phyloP scores from a whole-genome alignment of 2,329 filamentous ascomycete genomes.

The Ceratocystis colombiana region DNA sequence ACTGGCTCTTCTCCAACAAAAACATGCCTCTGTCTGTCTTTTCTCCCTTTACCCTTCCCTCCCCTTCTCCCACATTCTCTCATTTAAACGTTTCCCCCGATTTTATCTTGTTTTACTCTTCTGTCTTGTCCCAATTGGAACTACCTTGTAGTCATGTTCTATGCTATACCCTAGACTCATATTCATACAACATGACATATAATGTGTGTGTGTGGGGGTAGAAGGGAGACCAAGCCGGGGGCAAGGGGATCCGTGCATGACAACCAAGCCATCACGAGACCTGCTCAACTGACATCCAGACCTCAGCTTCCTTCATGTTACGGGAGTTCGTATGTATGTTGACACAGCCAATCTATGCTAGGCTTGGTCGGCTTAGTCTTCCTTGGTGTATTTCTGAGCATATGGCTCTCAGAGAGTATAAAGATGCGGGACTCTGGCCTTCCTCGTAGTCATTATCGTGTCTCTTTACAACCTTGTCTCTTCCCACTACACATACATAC shows the following conservation, averaged over 20 bases:
- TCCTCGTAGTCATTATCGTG: neutral
- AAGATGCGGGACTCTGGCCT: neutral
- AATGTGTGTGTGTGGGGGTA: neutral
- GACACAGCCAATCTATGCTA: neutral
- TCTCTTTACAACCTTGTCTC: neutral
- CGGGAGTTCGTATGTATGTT: neutral
- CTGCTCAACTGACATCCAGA: constrained; percentile 24
- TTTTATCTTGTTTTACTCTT: neutral
- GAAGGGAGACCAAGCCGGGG: neutral
- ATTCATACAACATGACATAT: neutral
- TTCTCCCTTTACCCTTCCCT: neutral
- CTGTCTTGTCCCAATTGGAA: too few relatives aligned
- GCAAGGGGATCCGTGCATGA: constrained; percentile 9
- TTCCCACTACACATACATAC: neutral
- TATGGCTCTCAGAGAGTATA: neutral
- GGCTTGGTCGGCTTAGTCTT: neutral
- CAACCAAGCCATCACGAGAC: constrained; percentile 7
- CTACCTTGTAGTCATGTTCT: neutral
- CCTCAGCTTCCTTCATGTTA: constrained; percentile 29
- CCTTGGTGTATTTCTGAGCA: neutral
- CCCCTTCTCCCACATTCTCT: neutral
- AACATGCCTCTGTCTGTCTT: too few relatives aligned
- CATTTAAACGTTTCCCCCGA: neutral
- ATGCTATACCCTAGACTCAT: neutral
- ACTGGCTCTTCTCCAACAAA: too few relatives aligned